phyloP scores from a whole-genome alignment of 345 rosid species.

The Heritiera littoralis region DNA sequence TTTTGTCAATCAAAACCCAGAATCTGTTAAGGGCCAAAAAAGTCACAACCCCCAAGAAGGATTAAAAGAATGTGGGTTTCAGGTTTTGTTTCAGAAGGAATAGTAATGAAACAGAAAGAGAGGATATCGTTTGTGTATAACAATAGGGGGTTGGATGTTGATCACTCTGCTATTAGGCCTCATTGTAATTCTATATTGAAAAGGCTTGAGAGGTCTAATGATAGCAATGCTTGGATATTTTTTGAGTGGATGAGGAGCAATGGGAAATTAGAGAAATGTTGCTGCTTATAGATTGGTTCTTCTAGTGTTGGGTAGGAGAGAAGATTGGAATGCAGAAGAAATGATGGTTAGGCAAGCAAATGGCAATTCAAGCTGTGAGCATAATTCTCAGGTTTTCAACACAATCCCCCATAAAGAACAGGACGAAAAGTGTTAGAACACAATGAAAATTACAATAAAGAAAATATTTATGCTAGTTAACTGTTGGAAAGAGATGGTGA shows the following conservation, averaged over 20 bases:
- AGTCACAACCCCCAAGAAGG: conserved; percentile 32
- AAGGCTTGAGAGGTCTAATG: conserved; percentile 61
- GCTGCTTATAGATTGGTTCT: conserved; percentile 69
- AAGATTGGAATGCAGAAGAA: conserved; percentile 77
- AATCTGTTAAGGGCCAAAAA: conserved; percentile 22
- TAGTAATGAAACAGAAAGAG: conserved; percentile 32
- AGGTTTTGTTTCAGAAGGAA: conserved; percentile 25
- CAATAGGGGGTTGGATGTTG: conserved; percentile 53
- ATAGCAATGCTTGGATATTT: conserved; percentile 53
- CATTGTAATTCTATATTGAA: conserved; percentile 63
- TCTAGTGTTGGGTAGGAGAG: conserved; percentile 64
- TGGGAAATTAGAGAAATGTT: conserved; percentile 59
- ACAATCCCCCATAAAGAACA: background rate
- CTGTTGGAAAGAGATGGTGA: too few relatives aligned
- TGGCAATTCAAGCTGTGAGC: conserved; percentile 33
- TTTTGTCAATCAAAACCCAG: conserved; percentile 27
- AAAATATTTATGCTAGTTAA: too few relatives aligned
- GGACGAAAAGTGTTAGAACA: too few relatives aligned
- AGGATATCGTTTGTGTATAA: conserved; percentile 32
- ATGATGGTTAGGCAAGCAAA: conserved; percentile 46
- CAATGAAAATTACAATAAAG: too few relatives aligned
- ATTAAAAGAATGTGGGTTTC: conserved; percentile 37
- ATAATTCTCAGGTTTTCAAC: conserved; percentile 66
- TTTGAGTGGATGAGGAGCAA: conserved; percentile 81
- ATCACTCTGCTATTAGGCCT: conserved; percentile 46